A percentile compares a stretch with the other conserved stretches of the same genome.
Evolutionary conservation across 2,329 filamentous ascomycete species (phyloP).

Genomic region (Endoconidiophora laricicola): DNA sequence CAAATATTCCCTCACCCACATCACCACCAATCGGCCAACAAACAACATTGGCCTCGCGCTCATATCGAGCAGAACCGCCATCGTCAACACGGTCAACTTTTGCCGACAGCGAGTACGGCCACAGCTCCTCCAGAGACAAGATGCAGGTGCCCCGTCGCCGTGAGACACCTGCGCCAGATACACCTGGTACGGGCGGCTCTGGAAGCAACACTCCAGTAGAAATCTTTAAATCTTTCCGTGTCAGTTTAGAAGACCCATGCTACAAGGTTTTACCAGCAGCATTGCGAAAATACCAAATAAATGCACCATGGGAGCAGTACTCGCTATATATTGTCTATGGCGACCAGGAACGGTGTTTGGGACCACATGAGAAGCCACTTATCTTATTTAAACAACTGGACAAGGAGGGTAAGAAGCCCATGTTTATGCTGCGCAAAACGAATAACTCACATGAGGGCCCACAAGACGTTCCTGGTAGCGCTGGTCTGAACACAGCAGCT

Average conservation of each 20-base stretch:
- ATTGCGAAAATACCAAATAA: conserved; percentile 95
- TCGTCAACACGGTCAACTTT: conserved; percentile 38
- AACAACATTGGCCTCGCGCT: conserved; percentile 44
- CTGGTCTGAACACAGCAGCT: conserved; percentile 30
- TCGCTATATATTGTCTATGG: conserved; percentile 96
- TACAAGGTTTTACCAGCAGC: conserved; percentile 93
- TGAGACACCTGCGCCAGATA: conserved; percentile 46
- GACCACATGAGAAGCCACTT: conserved; percentile 80
- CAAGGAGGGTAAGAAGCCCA: conserved; percentile 92
- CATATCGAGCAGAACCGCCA: conserved; percentile 41
- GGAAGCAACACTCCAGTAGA: conserved; percentile 52
- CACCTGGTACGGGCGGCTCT: conserved; percentile 27
- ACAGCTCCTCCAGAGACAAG: conserved; percentile 21
- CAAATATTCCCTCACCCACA: conserved; percentile 54
- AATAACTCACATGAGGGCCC: conserved; percentile 32
- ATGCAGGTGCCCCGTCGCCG: conserved; percentile 34
- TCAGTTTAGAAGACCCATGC: conserved; percentile 95
- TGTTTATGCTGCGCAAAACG: conserved; percentile 87
- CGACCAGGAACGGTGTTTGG: conserved; percentile 90
- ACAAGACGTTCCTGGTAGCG: conserved; percentile 34
- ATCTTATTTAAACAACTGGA: conserved; percentile 96
- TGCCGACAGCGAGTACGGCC: conserved; percentile 27
- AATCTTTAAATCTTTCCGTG: conserved; percentile 97
- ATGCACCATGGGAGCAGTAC: conserved; percentile 93
- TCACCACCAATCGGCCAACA: conserved; percentile 41